Evolutionary conservation across 129 eudicot species (phyloP), one percentile per base, ranked within the genome.

Genomic region (Flaveria linearis): DNA sequence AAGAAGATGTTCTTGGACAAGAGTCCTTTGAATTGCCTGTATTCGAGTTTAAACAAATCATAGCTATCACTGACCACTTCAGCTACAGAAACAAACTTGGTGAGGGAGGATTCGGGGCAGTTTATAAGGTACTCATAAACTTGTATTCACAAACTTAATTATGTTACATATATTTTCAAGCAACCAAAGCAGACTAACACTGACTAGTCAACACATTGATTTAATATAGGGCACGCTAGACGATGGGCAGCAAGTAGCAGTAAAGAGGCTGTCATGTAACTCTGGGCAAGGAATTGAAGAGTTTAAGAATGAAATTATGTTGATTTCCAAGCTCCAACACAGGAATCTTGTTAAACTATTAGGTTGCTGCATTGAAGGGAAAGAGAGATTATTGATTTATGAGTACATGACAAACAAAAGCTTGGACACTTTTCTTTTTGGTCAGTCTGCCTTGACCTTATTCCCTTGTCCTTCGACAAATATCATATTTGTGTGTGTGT

Each of bases 41-140:
- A 49, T 83, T 28, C 46, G 79, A 80, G 30, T 77, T 76, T 57
- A 65, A 62, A 47, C 60, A 83, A 15, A 80, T 74, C 18, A 30
- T 83, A 25, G 49, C 73, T 52, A 75, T 82, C 36, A 86, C 90
- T 3, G 47, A 74, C 30, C 50, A 78, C 74, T 87, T 87, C 64
- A 56, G 77, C 49, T 5, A 30, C 43, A 62, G 16, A 42, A 84
- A 84, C 78, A 76, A 77, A 68, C 80, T 87, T 16, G 88, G 91
- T 26, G 74, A 66, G 63, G 88, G 91, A 39, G 88, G 88, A 20
- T 87, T 87, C 60, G 86, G 90, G 15, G 75, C 80, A 4, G 87
- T 80, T 47, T 80, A 73, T 73, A 83, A 80, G 83, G 84, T 76
- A 73, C 47, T 68, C 7, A 47, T 15, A 22, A 26, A 66, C 62